A percentile compares a stretch with the other conserved stretches of the same genome.
Conservation (phyloP, 23 red algal species). For the Chondrus crispus region DNA sequence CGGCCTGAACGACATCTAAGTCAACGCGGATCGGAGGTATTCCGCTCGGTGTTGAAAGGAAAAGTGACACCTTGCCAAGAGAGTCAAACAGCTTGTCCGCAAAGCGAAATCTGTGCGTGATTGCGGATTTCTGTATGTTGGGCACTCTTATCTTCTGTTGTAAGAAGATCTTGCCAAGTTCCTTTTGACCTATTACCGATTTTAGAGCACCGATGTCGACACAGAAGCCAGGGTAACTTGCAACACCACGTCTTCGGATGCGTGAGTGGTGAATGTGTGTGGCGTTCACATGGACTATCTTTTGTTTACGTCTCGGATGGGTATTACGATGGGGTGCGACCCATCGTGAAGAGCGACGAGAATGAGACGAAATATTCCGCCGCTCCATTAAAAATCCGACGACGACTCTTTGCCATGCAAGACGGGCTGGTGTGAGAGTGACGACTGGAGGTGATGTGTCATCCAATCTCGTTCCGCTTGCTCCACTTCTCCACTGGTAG, state of each 20-base stretch:
- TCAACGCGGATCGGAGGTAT: not conserved
- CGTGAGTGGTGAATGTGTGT: not conserved
- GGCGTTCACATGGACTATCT: not conserved
- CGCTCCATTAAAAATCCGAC: not conserved
- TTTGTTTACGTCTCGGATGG: not conserved
- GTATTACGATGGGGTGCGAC: not conserved
- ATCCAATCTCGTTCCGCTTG: not conserved
- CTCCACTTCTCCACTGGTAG: not conserved
- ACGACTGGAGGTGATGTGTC: not conserved
- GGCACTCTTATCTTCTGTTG: not conserved
- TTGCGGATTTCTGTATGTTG: not conserved
- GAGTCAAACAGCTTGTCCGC: conserved; percentile 18
- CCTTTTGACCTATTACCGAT: not conserved
- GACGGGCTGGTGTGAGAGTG: not conserved
- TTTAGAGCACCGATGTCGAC: not conserved
- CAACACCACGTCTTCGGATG: no score
- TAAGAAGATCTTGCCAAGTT: not conserved
- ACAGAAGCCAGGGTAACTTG: not conserved
- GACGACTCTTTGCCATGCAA: not conserved
- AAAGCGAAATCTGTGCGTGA: not conserved
- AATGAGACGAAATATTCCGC: not conserved
- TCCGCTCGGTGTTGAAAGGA: not conserved
- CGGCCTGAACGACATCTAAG: conserved; percentile 1
- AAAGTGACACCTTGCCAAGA: not conserved
- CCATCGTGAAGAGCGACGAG: not conserved